Evolutionary conservation across 1,284 basidiomycete species (phyloP).

Genomic region (Ceratobasidium sp.): DNA sequence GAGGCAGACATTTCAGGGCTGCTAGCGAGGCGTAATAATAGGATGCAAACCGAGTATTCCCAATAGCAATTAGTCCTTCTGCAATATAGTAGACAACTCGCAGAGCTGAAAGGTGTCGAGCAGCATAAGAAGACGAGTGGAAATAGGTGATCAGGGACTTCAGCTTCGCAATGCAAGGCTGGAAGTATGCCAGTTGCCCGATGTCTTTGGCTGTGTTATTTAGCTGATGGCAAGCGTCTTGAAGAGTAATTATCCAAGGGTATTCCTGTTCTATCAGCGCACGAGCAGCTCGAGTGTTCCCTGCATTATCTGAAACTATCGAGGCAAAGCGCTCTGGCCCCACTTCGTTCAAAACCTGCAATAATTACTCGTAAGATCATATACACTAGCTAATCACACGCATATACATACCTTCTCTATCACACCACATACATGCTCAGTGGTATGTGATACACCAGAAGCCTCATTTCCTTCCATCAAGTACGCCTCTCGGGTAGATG

Average conservation of each 20-base stretch:
- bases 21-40: constrained; percentile 44
- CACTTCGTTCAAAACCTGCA: constrained; percentile 45
- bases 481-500: constrained; percentile 38
- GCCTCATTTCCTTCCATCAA: constrained; percentile 48
- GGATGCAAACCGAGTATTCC: constrained; percentile 53
- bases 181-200: constrained; percentile 49
- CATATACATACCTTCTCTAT: not conserved
- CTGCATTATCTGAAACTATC: constrained; percentile 53
- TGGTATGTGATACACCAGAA: constrained; percentile 18
- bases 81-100: constrained; percentile 41
- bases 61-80: constrained; percentile 51
- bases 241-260: constrained; percentile 50
- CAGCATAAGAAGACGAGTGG: constrained; percentile 50
- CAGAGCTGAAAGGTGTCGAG: constrained; percentile 46
- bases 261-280: constrained; percentile 46
- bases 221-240: constrained; percentile 53
- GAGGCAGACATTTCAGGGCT: not conserved
- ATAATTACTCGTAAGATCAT: constrained; percentile 5
- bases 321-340: constrained; percentile 48
- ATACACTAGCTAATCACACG: not conserved
- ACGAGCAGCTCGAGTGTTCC: constrained; percentile 51
- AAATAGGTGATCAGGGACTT: constrained; percentile 48
- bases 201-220: constrained; percentile 52
- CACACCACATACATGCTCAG: not conserved
- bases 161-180: constrained; percentile 47